Evolutionary conservation across 768 basidiomycete species (phyloP).

Genomic region (Gelatoporia subvermispora): DNA sequence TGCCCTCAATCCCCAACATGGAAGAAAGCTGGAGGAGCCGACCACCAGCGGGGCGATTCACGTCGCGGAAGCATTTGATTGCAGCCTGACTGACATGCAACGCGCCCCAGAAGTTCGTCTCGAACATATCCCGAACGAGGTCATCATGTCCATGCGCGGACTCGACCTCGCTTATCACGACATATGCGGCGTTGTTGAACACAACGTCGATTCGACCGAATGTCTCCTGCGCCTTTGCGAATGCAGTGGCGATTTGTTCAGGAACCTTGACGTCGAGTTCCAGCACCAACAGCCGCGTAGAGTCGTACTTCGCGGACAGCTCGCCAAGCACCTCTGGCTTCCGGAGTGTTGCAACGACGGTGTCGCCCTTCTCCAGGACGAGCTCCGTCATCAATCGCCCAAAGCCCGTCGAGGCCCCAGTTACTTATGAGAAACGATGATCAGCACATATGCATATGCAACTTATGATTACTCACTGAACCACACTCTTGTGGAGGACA

Average conservation of each 20-base stretch:
- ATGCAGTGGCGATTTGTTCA: constrained; percentile 12
- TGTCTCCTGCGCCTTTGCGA: constrained; percentile 7
- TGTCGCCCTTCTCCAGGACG: constrained; percentile 19
- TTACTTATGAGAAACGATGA: constrained; percentile 8
- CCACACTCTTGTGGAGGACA: constrained; percentile 8
- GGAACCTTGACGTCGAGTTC: constrained; percentile 17
- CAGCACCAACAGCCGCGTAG: constrained; percentile 15
- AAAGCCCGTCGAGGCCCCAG: constrained; percentile 23
- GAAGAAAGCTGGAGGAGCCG: constrained; percentile 33
- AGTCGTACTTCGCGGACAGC: constrained; percentile 11
- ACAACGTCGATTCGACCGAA: constrained; percentile 24
- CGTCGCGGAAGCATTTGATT: constrained; percentile 31
- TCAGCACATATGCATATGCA: not conserved
- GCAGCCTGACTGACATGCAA: constrained; percentile 27
- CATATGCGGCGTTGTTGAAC: constrained; percentile 21
- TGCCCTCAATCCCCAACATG: constrained; percentile 13
- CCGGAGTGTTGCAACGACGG: constrained; percentile 22
- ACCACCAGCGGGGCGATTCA: constrained; percentile 31
- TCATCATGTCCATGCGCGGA: constrained; percentile 8
- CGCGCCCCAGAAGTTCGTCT: constrained; percentile 25
- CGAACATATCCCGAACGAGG: constrained; percentile 11
- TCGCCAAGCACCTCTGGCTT: constrained; percentile 18
- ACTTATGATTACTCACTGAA: constrained; percentile 2
- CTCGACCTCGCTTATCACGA: constrained; percentile 15
- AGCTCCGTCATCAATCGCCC: constrained; percentile 18